Percentiles rank a stretch among this genome's conserved stretches.
Evolutionary conservation across 768 basidiomycete species (phyloP).

Genomic region (Cystofilobasidium ferigula): DNA sequence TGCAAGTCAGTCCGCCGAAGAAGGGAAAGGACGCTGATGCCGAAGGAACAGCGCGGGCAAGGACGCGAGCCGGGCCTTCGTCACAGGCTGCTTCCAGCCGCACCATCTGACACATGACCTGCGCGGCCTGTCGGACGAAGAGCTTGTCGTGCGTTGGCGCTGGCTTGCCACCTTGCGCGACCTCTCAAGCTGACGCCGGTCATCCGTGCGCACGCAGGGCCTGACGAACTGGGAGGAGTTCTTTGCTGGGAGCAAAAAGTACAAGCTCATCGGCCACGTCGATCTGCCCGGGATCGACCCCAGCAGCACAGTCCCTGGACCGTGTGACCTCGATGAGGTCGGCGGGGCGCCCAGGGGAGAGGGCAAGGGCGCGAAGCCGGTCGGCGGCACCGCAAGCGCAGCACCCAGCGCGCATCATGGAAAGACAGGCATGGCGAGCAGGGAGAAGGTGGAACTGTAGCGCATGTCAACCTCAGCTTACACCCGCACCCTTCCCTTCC

Average conservation of each 20-base stretch:
- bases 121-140: slow-evolving; percentile 61
- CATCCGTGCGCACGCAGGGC: slow-evolving; percentile 45
- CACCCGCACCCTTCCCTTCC: no score
- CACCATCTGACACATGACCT: slow-evolving; percentile 78
- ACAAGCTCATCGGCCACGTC: slow-evolving; percentile 65
- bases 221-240: slow-evolving; percentile 82
- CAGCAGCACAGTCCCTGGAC: slow-evolving; percentile 33
- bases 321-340: slow-evolving; percentile 25
- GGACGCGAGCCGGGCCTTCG: slow-evolving; percentile 86
- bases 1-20: neutral
- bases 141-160: slow-evolving; percentile 58
- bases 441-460: neutral
- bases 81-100: slow-evolving; percentile 75
- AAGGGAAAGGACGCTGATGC: neutral
- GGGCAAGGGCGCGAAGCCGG: neutral
- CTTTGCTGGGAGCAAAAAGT: slow-evolving; percentile 69
- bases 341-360: neutral
- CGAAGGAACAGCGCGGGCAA: slow-evolving; percentile 48
- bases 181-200: neutral
- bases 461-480: no score
- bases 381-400: neutral
- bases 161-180: neutral
- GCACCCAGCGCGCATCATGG: no score
- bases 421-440: no score
- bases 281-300: slow-evolving; percentile 34